Conservation (phyloP, 768 basidiomycete genomes). For the Ramaria rubella region DNA sequence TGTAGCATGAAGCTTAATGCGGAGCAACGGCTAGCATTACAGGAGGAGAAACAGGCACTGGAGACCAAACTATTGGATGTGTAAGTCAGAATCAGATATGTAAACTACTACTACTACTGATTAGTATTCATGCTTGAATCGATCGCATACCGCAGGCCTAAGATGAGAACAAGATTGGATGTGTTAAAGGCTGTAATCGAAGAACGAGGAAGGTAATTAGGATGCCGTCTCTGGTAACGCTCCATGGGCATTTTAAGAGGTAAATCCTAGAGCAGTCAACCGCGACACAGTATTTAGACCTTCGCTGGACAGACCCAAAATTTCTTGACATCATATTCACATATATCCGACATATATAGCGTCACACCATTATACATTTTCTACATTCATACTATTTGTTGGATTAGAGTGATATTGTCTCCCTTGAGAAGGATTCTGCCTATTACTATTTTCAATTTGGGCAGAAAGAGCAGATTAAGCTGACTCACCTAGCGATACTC, state of each 20-base stretch:
- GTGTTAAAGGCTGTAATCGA: slow-evolving; percentile 48
- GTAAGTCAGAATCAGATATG: slow-evolving; percentile 37
- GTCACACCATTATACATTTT: slow-evolving; percentile 9
- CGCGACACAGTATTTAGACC: no score
- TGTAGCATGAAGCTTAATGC: slow-evolving; percentile 81
- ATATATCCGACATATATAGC: no score
- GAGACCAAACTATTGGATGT: slow-evolving; percentile 84
- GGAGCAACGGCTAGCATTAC: slow-evolving; percentile 80
- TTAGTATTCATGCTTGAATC: not conserved
- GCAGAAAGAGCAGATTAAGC: not conserved
- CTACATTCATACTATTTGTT: slow-evolving; percentile 31
- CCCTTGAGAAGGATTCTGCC: slow-evolving; percentile 95
- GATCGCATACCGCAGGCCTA: slow-evolving; percentile 46
- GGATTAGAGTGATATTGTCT: slow-evolving; percentile 97
- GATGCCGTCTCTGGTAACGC: not conserved
- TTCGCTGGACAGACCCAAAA: no score
- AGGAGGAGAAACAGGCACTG: slow-evolving; percentile 89
- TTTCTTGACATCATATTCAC: no score
- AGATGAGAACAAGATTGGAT: slow-evolving; percentile 67
- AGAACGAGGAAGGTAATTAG: slow-evolving; percentile 15
- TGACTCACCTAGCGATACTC: slow-evolving; percentile 70
- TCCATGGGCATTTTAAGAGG: not conserved
- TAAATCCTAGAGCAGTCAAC: no score
- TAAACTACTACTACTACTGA: not conserved
- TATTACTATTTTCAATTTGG: slow-evolving; percentile 25